Evolutionary conservation across 495 filamentous ascomycete species (phyloP), one percentile per base, ranked within the genome.

Genomic region (Massariosphaeria phaeospora): DNA sequence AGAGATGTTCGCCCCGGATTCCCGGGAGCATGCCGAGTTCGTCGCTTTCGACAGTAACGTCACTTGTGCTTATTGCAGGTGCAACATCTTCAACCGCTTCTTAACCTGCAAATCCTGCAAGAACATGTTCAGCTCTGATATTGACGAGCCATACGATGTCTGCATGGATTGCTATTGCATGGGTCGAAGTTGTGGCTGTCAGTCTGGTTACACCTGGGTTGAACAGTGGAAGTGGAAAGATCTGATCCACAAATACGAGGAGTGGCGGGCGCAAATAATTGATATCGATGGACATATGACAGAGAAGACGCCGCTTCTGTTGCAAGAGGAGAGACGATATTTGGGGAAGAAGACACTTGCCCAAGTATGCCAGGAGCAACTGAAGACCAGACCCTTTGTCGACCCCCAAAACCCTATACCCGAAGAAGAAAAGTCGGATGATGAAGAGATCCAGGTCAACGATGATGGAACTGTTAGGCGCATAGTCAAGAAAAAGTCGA

Each of bases 101-200:
- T 72, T 98, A 27, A 94, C 90, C 3, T 98, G 93, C 69, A 83
- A 85, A 30, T 78, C 77, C 31, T 97, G 93, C 65, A 76, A 84
- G 25, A 57, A 70, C 29, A 72, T 75, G 13, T 66, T 76, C 23
- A 62, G 61, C 34, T 67, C 75, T n/a, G 65, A 69, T 15, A 60
- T 50, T 1, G 68, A 70, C 9, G 71, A 71, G 15, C 71, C 84
- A 0, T 98, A 96, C 64, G 93, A 98, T 64, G 79, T 98, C 11
- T 98, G 93, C 66, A 88, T 98, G 83, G 91, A 98, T 36, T 98
- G 93, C 66, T 97, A 91, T 59, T 84, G 81, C 13, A 91, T 96
- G 81, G 93, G 93, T 29, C 82, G 93, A 42, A 94, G 89, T 57
- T 98, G 93, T 66, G 76, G 74, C 7, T 98, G 93, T 61, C 76